Evolutionary conservation across 1,284 basidiomycete species (phyloP).

Genomic region (Wallemia hederae): DNA sequence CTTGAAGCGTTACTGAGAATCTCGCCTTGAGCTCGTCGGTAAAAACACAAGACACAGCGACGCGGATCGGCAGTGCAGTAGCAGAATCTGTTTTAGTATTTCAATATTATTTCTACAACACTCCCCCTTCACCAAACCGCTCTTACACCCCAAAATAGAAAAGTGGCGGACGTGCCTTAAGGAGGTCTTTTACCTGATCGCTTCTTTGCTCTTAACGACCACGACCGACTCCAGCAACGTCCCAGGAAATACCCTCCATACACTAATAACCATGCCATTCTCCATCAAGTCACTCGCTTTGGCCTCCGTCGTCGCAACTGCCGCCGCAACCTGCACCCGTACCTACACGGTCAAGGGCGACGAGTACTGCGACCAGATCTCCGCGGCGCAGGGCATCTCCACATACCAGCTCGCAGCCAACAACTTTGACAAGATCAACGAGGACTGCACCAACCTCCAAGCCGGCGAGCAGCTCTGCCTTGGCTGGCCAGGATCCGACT

Average conservation of each 20-base stretch:
- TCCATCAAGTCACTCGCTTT: background rate
- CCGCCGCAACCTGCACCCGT: constrained; percentile 21
- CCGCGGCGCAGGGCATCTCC: constrained; percentile 30
- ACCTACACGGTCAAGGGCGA: constrained; percentile 28
- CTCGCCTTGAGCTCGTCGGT: too few relatives aligned
- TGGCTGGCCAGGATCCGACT: constrained; percentile 22
- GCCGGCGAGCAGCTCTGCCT: constrained; percentile 24
- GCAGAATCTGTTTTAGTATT: too few relatives aligned
- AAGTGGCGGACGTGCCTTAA: too few relatives aligned
- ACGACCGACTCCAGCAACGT: background rate
- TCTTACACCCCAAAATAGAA: too few relatives aligned
- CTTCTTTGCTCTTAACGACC: background rate
- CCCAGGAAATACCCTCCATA: background rate
- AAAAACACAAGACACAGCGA: too few relatives aligned
- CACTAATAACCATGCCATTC: background rate
- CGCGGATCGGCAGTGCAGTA: too few relatives aligned
- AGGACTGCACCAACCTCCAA: constrained; percentile 27
- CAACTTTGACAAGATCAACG: constrained; percentile 25
- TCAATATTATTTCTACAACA: too few relatives aligned
- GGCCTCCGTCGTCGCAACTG: constrained; percentile 19
- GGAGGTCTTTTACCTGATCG: background rate
- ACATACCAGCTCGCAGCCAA: constrained; percentile 41
- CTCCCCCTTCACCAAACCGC: too few relatives aligned
- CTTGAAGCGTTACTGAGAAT: too few relatives aligned
- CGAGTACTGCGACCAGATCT: constrained; percentile 39